phyloP scores from a whole-genome alignment of 1,139 yeast genomes.

The Suhomyces guaymorum region DNA sequence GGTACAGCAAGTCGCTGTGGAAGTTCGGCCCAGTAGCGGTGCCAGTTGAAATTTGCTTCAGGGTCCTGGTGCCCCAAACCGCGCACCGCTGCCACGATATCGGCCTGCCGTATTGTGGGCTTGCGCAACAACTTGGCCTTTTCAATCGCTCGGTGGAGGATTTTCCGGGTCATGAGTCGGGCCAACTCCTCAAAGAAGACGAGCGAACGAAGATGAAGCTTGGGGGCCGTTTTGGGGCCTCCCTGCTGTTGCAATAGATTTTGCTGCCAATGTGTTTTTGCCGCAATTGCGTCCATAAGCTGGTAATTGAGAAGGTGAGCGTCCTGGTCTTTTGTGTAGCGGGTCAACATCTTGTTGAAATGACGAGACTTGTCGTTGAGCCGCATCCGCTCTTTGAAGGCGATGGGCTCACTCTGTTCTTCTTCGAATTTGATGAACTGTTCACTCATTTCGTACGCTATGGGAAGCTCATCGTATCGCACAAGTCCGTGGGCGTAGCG shows the following conservation, averaged over 20 bases:
- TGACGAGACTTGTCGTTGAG: slow-evolving; percentile 17
- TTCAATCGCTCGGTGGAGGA: slow-evolving; percentile 11
- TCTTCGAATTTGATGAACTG: slow-evolving; percentile 51
- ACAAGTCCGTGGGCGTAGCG: slow-evolving; percentile 20
- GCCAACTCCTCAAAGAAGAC: slow-evolving; percentile 15
- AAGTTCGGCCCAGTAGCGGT: slow-evolving; percentile 14
- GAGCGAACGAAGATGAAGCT: slow-evolving; percentile 10
- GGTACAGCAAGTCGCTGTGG: slow-evolving; percentile 9
- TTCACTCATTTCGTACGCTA: slow-evolving; percentile 54
- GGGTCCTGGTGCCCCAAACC: slow-evolving; percentile 3
- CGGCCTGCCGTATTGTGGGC: background rate
- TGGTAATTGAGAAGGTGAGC: slow-evolving; percentile 9
- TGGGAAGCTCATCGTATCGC: slow-evolving; percentile 48
- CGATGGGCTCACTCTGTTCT: slow-evolving; percentile 34
- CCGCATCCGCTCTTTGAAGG: slow-evolving; percentile 20
- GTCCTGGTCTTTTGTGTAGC: slow-evolving; percentile 7
- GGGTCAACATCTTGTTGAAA: slow-evolving; percentile 6
- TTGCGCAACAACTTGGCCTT: slow-evolving; percentile 1
- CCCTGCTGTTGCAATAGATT: slow-evolving; percentile 3
- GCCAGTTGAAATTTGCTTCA: slow-evolving; percentile 13
- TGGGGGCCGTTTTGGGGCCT: slow-evolving; percentile 7
- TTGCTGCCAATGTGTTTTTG: slow-evolving; percentile 8
- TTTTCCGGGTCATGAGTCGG: slow-evolving; percentile 8
- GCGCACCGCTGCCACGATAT: slow-evolving; percentile 10
- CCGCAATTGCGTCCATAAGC: slow-evolving; percentile 6